Evolutionary conservation across 202 grass and related monocot species (phyloP).

Genomic region (Schoenoplectus tabernaemontani): DNA sequence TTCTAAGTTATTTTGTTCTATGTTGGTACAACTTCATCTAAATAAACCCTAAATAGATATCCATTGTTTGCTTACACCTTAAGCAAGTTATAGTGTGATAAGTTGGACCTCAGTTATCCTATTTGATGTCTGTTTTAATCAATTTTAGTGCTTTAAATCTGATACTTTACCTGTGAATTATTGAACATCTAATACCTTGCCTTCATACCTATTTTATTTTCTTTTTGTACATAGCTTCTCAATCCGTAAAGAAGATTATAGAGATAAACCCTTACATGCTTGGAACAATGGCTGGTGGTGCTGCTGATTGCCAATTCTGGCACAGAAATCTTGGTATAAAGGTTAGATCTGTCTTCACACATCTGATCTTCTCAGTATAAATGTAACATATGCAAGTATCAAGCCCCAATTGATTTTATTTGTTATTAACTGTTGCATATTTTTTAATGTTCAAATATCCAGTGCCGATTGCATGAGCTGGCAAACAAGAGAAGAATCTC

Average conservation of each 20-base stretch:
- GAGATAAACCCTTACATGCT: slow-evolving; percentile 99
- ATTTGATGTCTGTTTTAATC: background rate
- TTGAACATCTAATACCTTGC: background rate
- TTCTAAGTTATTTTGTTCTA: background rate
- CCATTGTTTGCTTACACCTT: background rate
- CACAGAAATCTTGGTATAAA: slow-evolving; percentile 81
- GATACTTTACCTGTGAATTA: background rate
- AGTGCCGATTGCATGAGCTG: slow-evolving; percentile 81
- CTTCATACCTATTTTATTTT: background rate
- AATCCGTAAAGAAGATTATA: slow-evolving; percentile 93
- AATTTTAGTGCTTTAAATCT: background rate
- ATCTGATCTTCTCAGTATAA: background rate
- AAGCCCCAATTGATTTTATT: background rate
- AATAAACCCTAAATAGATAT: background rate
- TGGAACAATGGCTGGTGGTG: slow-evolving; percentile 94
- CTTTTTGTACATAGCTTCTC: slow-evolving; percentile 50
- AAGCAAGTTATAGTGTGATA: background rate
- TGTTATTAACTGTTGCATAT: background rate
- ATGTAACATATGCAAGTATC: background rate
- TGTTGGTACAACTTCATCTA: background rate
- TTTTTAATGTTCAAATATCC: slow-evolving; percentile 19
- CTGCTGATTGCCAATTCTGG: slow-evolving; percentile 98
- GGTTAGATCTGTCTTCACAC: slow-evolving; percentile 29
- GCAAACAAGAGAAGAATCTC: slow-evolving; percentile 92
- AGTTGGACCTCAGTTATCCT: background rate